phyloP scores from a whole-genome alignment of 768 basidiomycete genomes.

The Suillus cothurnatus region DNA sequence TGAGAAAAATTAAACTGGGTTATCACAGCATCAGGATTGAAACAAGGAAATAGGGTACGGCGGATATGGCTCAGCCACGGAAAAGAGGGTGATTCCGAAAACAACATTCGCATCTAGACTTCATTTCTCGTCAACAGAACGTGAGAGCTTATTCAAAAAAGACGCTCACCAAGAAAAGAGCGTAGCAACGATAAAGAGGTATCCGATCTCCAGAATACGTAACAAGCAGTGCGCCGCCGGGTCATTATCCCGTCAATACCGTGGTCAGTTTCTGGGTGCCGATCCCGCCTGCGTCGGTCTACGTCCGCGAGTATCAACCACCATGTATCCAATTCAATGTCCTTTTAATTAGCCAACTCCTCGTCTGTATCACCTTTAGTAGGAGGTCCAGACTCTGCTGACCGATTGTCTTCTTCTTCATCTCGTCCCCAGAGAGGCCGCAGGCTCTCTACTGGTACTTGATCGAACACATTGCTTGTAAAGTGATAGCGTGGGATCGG shows the following conservation, averaged over 20 bases:
- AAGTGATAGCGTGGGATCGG: slow-evolving; percentile 2
- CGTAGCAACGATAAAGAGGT: slow-evolving; percentile 17
- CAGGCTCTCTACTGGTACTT: neutral
- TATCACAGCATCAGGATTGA: slow-evolving; percentile 9
- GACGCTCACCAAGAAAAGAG: slow-evolving; percentile 13
- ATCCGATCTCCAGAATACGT: slow-evolving; percentile 15
- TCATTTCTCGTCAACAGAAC: slow-evolving; percentile 19
- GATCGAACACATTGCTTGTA: neutral
- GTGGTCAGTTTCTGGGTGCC: slow-evolving; percentile 9
- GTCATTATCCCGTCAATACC: slow-evolving; percentile 3
- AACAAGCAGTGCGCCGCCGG: slow-evolving; percentile 9
- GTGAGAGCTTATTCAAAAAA: slow-evolving; percentile 16
- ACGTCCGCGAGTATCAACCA: too few relatives aligned
- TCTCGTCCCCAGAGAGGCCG: neutral
- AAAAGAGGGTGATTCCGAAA: slow-evolving; percentile 20
- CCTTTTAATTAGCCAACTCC: neutral
- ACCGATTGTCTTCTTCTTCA: neutral
- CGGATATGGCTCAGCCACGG: slow-evolving; percentile 19
- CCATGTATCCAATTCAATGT: too few relatives aligned
- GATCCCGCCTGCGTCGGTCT: slow-evolving; percentile 1
- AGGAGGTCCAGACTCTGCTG: neutral
- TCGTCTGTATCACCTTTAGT: slow-evolving; percentile 6
- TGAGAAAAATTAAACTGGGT: slow-evolving; percentile 5
- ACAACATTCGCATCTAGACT: slow-evolving; percentile 19
- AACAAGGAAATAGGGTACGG: slow-evolving; percentile 16